Conservation (phyloP, 225 moss, liverwort and hornwort species). For the Polytrichum formosum region DNA sequence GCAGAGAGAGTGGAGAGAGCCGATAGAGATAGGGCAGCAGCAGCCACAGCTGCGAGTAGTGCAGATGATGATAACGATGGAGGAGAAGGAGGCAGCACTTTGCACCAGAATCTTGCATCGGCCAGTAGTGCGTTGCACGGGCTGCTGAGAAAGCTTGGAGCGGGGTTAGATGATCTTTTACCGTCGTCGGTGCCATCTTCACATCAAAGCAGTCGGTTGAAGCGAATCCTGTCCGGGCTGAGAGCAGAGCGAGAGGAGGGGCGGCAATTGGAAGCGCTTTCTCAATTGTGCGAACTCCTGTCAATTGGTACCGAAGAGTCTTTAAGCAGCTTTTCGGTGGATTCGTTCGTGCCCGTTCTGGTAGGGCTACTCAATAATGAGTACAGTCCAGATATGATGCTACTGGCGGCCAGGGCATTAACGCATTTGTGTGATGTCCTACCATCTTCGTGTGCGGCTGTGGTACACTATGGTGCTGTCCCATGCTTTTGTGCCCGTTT, state of each 20-base stretch:
- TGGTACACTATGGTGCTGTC: conserved; percentile 76
- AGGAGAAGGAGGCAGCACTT: conserved; percentile 62
- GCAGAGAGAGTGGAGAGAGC: conserved; percentile 52
- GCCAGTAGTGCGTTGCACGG: conserved; percentile 76
- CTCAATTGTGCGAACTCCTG: conserved; percentile 76
- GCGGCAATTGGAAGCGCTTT: conserved; percentile 71
- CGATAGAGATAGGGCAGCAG: conserved; percentile 42
- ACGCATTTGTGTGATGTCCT: conserved; percentile 79
- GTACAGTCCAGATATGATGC: conserved; percentile 78
- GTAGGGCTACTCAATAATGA: conserved; percentile 79
- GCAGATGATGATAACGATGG: conserved; percentile 64
- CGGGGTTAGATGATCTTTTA: conserved; percentile 66
- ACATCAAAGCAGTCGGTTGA: conserved; percentile 70
- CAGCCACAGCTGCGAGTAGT: conserved; percentile 30
- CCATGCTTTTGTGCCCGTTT: conserved; percentile 72
- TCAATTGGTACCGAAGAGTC: conserved; percentile 84
- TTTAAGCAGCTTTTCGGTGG: conserved; percentile 76
- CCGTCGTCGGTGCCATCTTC: conserved; percentile 65
- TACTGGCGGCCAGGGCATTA: conserved; percentile 78
- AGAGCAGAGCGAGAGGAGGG: conserved; percentile 74
- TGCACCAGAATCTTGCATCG: conserved; percentile 71
- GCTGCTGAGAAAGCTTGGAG: conserved; percentile 67
- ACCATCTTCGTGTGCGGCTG: conserved; percentile 80
- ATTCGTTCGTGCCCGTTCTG: conserved; percentile 75
- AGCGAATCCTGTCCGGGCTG: conserved; percentile 68